Evolutionary conservation across 768 basidiomycete genomes (phyloP).

Genomic region (Heimioporus sp.): DNA sequence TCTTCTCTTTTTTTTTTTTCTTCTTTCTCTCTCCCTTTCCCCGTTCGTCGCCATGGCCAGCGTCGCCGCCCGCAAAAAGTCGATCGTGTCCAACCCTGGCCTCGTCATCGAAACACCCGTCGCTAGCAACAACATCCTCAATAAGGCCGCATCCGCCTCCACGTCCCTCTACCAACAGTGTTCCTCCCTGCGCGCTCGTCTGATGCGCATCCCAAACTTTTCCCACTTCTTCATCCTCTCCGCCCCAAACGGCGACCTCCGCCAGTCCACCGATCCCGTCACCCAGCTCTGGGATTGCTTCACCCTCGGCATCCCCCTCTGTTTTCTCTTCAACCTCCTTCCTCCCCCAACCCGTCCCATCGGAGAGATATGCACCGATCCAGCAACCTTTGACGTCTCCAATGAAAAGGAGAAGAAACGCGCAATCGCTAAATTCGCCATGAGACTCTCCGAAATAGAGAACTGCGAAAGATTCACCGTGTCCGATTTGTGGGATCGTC

Average conservation of each 20-base stretch:
- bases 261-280: constrained; percentile 88
- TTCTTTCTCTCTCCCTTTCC: not conserved
- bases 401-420: constrained; percentile 88
- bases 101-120: constrained; percentile 73
- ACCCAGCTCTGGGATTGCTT: constrained; percentile 94
- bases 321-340: constrained; percentile 94
- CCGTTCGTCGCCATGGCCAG: constrained; percentile 40
- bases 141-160: constrained; percentile 83
- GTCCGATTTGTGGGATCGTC: constrained; percentile 85
- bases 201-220: constrained; percentile 78
- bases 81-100: constrained; percentile 61
- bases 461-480: constrained; percentile 85
- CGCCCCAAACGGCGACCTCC: constrained; percentile 50
- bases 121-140: constrained; percentile 83
- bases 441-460: constrained; percentile 73
- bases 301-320: constrained; percentile 88
- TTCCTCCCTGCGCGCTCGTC: constrained; percentile 69
- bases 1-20: too few relatives aligned
- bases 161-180: constrained; percentile 93
- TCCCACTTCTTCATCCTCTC: constrained; percentile 65
- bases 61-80: constrained; percentile 75
- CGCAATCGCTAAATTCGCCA: constrained; percentile 88
- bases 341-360: constrained; percentile 44
- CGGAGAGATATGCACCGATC: constrained; percentile 62
- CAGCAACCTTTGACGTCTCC: constrained; percentile 59